Evolutionary conservation across 2,329 filamentous ascomycete species (phyloP), one percentile per base, ranked within the genome.

Genomic region (Chrysosporium queenslandicum): DNA sequence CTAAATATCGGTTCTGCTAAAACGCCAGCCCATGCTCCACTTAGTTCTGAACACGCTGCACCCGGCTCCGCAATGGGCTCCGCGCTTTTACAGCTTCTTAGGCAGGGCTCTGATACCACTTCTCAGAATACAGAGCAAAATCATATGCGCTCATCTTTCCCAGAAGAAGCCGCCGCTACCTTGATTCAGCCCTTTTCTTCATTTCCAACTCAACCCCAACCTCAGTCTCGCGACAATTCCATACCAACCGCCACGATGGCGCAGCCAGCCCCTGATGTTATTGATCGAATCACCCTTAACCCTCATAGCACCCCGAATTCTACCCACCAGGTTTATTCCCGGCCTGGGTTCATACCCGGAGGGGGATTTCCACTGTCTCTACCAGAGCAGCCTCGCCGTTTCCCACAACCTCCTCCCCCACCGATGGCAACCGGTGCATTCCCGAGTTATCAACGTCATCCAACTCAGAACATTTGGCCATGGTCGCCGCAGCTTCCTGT

Each of bases 41-140:
- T 23, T 11, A 37, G 46, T 16, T 32, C 51, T 29, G 36, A 43
- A 45, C 54, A 43, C 29, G 53, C 50, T 16, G 34, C 48, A 7
- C 55, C 55, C 23, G 29, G 55, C 46, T 37, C 50, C 4, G 67
- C 67, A 7, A 72, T 74, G 54, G 72, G 74, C 0, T 77, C 74
- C 59, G 74, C 74, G 32, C 70, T 85, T 43, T 67, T 84, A 49
- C 74, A 77, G 14, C 70, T 85, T 57, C 68, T 85, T 39, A 70
- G 73, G 56, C 68, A 69, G 43, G 66, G 66, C 18, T 56, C 66
- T 3, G 60, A 63, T 56, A 14, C 60, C 60, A 32, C 58, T 61
- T 29, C 39, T 30, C 34, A 41, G 20, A 54, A 62, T 23, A 41
- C 51, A 18, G 59, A 58, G 34, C 63, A 60, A 42, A 23, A 20